Evolutionary conservation across 148 eudicot species (phyloP).

Genomic region (Dianthus caryophyllus): DNA sequence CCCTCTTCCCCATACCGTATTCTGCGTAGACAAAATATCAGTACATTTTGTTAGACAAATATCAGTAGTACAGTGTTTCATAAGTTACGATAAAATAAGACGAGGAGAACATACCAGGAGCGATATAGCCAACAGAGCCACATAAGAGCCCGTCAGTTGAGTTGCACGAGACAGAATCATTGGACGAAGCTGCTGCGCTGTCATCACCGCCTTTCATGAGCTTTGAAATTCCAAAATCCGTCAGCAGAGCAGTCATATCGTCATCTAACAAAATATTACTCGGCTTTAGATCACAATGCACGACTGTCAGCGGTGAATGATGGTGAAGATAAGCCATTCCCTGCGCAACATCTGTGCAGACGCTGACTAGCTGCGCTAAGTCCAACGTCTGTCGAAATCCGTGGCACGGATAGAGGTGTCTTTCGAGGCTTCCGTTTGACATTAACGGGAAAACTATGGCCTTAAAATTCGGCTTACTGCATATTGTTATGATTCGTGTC

Average conservation of each 20-base stretch:
- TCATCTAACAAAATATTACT: conserved; percentile 85
- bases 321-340: conserved; percentile 86
- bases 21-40: conserved; percentile 34
- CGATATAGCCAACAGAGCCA: conserved; percentile 79
- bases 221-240: conserved; percentile 77
- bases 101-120: conserved; percentile 53
- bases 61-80: too few relatives aligned
- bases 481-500: conserved; percentile 60
- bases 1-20: conserved; percentile 70
- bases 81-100: too few relatives aligned
- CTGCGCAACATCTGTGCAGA: conserved; percentile 68
- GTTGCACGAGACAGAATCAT: conserved; percentile 38
- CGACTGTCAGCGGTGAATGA: conserved; percentile 59
- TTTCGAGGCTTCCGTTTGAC: conserved; percentile 83
- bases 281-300: conserved; percentile 86
- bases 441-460: conserved; percentile 77
- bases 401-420: conserved; percentile 52
- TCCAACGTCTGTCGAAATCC: conserved; percentile 39
- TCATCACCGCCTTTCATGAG: conserved; percentile 48
- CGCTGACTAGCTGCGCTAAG: conserved; percentile 56
- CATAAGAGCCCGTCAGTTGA: conserved; percentile 71
- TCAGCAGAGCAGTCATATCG: conserved; percentile 64
- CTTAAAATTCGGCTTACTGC: conserved; percentile 70
- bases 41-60: too few relatives aligned
- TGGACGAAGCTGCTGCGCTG: conserved; percentile 7